Conservation (phyloP, 2,329 filamentous ascomycete genomes). For the Arthrobotrys musiformis region DNA sequence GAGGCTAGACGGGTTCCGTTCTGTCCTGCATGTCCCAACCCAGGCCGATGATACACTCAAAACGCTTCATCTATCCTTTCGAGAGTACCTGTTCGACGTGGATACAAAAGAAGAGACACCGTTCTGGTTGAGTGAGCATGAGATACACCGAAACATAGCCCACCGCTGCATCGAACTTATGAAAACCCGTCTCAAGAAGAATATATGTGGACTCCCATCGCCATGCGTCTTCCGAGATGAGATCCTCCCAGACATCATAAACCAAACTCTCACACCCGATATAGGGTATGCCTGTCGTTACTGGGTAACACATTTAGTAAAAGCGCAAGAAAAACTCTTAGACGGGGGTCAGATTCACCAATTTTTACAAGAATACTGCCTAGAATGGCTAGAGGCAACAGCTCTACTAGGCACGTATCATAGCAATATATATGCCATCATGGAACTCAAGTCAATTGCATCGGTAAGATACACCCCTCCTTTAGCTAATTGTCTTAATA, state of each 20-base stretch:
- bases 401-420: background rate
- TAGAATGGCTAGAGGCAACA: slow-evolving; percentile 2
- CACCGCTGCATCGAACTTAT: slow-evolving; percentile 3
- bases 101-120: background rate
- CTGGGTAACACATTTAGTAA: background rate
- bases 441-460: background rate
- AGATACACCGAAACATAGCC: slow-evolving; percentile 1
- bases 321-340: background rate
- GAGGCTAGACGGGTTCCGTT: slow-evolving; percentile 1
- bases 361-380: background rate
- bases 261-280: slow-evolving; percentile 59
- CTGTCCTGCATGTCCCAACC: slow-evolving; percentile 9
- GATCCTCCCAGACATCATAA: slow-evolving; percentile 58
- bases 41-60: background rate
- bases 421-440: background rate
- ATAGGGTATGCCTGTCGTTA: slow-evolving; percentile 59
- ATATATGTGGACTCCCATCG: slow-evolving; percentile 59
- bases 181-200: background rate
- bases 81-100: slow-evolving; percentile 61
- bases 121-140: background rate
- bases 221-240: slow-evolving; percentile 58
- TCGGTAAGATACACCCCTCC: slow-evolving; percentile 3
- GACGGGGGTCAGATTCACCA: background rate
- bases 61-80: slow-evolving; percentile 27
- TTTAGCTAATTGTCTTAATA: too few species aligned